Conservation (phyloP, 768 basidiomycete species). For the Phanerochaete sordida region DNA sequence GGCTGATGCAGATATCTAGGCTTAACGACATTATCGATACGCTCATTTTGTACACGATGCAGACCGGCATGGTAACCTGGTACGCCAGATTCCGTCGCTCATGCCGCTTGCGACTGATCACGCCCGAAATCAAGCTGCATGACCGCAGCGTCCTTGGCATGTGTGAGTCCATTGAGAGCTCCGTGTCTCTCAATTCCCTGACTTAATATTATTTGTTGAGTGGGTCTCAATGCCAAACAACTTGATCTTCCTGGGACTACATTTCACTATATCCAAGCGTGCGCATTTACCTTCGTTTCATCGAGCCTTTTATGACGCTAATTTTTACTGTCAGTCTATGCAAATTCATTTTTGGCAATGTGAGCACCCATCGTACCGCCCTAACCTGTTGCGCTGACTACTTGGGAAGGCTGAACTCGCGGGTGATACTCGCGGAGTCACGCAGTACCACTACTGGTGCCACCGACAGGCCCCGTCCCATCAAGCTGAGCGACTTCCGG, state of each 20-base stretch:
- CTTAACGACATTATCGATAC: slow-evolving; percentile 21
- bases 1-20: slow-evolving; percentile 2
- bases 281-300: slow-evolving; percentile 1
- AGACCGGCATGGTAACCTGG: slow-evolving; percentile 23
- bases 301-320: no score
- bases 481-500: no score
- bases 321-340: slow-evolving; percentile 11
- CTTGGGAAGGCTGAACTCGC: background rate
- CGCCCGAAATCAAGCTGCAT: slow-evolving; percentile 8
- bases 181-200: background rate
- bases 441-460: no score
- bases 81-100: background rate
- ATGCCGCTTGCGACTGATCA: background rate
- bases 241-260: slow-evolving; percentile 20
- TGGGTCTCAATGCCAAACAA: slow-evolving; percentile 21
- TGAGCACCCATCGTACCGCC: background rate
- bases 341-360: slow-evolving; percentile 12
- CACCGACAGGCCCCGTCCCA: no score
- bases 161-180: slow-evolving; percentile 12
- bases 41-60: slow-evolving; percentile 20
- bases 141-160: slow-evolving; percentile 17
- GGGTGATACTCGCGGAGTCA: no score
- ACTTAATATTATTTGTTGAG: slow-evolving; percentile 5
- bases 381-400: background rate
- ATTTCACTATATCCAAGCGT: slow-evolving; percentile 23